Base-by-base conservation (phyloP, 2,329 filamentous ascomycete species). In the Penicillium decumbens region DNA sequence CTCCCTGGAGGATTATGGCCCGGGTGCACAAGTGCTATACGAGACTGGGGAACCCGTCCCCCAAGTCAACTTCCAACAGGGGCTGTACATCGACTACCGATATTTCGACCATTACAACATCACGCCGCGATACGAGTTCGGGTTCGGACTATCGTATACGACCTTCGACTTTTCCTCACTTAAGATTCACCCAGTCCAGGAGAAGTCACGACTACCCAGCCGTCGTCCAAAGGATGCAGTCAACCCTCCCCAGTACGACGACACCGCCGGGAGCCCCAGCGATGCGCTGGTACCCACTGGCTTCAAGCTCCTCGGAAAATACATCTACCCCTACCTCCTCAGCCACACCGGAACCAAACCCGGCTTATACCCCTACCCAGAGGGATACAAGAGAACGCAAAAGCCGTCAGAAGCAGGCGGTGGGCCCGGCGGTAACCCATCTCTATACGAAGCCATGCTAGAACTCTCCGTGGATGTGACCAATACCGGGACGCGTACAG, bases 51-150 rank as follows among this genome's bases (percentile, higher is more conserved):
- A 78, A 13, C 73, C 87, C 3, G 75, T 85, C 1, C 88, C 89
- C 0, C 89, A 95, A 64, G 88, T 95, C 59, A 84, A 89, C 56
- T 95, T 93, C 65, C 79, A 77, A 1, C 89, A 95, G 64, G 89
- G 89, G 0, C 72, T 95, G 0, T 91, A 91, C 64, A 84, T 95
- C 58, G 92, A 96, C 73, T 95, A 96, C 72, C 84, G 90, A 10
- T 81, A 91, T 68, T 91, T 96, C 59, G 90, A 95, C 74, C 88
- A 86, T 65, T 70, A 85, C 47, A 75, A 78, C 49, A 84, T 93
- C 51, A 76, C 77, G 4, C 91, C 91, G 0, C 85, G 87, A 1
- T 96, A 85, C 65, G 87, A 89, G 41, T 96, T 96, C 60, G 91
- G 92, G 0, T 91, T 84, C 52, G 92, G 91, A 0, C 78, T 96